Base-by-base conservation (phyloP, 2,329 filamentous ascomycete species). In the Aspergillus tamarii region DNA sequence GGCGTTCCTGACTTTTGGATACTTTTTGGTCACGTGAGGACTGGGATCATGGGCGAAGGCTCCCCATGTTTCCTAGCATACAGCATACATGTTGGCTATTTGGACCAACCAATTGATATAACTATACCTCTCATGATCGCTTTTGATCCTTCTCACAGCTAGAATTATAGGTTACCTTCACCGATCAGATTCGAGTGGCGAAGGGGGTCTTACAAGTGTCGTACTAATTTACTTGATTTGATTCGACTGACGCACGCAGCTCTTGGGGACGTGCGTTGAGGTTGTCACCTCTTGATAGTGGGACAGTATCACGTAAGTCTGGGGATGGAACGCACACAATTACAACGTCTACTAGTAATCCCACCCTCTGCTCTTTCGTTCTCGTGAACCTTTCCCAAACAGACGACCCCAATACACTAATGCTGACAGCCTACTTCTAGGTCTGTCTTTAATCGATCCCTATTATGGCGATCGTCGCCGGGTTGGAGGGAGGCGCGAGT, bases 1-100 rank as follows among this genome's bases (percentile, higher is more conserved):
- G 23, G 45, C 59, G 50, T 64, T 55, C 63, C 65, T 61, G 45
- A 53, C 23, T 32, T 36, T 63, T 61, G 62, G 63, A 36, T 64
- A 43, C 53, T 30, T 54, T 62, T 61, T 41, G 30, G 54, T 69
- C 67, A 69, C 64, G 66, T 69, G 67, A 61, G 14, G 41, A 26
- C 41, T 36, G 11, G 52, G 52, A 23, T 55, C 52, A 36, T 16
- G 32, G 16, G 28, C 48, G n/a, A 32, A 16, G 48, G 28, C 46
- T 50, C 3, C 11, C 23, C 23, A 50, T 45, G 41, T 45, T 23
- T 54, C n/a, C 52, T 6, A 23, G 32, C 14, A 9, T 32, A 14
- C 12, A 23, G 32, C 14, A 9, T 32, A 14, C 16, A 32, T 30
- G 26, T 52, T 52, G 48, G 48, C 16, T 52, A 19, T 30, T 30